Conservation (phyloP, 176 grass and related monocot genomes). For the Lolium perenne region DNA sequence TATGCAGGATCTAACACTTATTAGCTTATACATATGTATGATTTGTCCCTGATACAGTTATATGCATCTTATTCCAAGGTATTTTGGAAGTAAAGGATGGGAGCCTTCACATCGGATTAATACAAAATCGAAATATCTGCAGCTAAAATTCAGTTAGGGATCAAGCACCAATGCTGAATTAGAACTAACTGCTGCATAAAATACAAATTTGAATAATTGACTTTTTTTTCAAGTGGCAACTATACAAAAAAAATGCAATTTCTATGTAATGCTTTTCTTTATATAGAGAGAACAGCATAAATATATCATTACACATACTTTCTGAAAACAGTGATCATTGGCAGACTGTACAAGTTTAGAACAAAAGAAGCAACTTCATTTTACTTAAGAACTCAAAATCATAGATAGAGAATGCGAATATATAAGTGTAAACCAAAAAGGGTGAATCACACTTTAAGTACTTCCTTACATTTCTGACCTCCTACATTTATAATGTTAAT, state of each 20-base stretch:
- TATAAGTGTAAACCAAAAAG: background rate
- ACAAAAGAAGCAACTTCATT: conserved; percentile 21
- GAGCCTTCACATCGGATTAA: conserved; percentile 5
- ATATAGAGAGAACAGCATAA: conserved; percentile 2
- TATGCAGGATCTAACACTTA: background rate
- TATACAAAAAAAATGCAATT: background rate
- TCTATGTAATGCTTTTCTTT: background rate
- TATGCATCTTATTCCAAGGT: conserved; percentile 22
- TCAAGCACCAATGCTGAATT: background rate
- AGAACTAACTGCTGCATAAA: conserved; percentile 5
- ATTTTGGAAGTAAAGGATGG: conserved; percentile 15
- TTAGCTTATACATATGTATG: background rate
- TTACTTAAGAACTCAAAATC: background rate
- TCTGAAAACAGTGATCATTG: background rate
- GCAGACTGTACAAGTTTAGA: background rate
- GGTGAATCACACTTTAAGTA: background rate
- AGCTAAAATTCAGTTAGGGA: conserved; percentile 18
- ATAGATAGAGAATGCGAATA: background rate
- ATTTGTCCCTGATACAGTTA: background rate
- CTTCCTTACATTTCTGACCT: background rate
- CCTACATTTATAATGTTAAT: background rate
- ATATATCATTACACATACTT: too few relatives aligned
- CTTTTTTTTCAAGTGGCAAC: background rate
- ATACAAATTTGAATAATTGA: background rate
- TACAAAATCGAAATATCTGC: conserved; percentile 27